Conservation (phyloP, 495 filamentous ascomycete genomes). For the Aspergillus kassunensis region DNA sequence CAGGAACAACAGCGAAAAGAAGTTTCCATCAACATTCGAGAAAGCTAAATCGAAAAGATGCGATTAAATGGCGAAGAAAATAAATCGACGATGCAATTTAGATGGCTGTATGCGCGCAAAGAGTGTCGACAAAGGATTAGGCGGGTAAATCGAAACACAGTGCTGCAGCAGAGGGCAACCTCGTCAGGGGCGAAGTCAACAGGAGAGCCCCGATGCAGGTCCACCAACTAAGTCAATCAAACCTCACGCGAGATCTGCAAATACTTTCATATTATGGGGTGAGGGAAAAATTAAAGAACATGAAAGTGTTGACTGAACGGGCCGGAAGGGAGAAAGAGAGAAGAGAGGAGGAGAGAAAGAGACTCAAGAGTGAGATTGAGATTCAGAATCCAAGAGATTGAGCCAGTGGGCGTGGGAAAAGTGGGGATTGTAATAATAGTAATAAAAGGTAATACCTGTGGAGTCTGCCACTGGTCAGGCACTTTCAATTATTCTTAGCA, state of each 20-base stretch:
- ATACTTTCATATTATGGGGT: constrained; percentile 9
- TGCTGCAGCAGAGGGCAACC: background rate
- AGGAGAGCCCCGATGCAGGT: background rate
- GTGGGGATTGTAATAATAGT: background rate
- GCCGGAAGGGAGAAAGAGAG: constrained; percentile 31
- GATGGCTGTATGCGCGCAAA: background rate
- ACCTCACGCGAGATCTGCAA: constrained; percentile 6
- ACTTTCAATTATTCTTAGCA: constrained; percentile 1
- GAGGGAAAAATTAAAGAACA: constrained; percentile 33
- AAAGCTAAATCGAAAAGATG: background rate
- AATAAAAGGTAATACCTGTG: background rate
- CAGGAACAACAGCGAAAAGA: background rate
- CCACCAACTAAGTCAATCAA: constrained; percentile 8
- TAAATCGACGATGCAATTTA: background rate
- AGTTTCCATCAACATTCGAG: constrained; percentile 1
- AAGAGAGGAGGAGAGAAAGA: constrained; percentile 52
- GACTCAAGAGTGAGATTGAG: constrained; percentile 5
- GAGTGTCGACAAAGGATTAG: background rate
- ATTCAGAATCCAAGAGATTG: background rate
- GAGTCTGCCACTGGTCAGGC: background rate
- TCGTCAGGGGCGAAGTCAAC: constrained; percentile 17
- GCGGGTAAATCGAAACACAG: background rate
- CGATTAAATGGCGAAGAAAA: background rate
- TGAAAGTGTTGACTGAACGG: background rate
- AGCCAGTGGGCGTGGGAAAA: background rate